These are phyloP conservation scores for Elaeagnus macrophylla DNA, from an alignment of 306 rosid genomes.

Conservation along the genomic window DNA sequence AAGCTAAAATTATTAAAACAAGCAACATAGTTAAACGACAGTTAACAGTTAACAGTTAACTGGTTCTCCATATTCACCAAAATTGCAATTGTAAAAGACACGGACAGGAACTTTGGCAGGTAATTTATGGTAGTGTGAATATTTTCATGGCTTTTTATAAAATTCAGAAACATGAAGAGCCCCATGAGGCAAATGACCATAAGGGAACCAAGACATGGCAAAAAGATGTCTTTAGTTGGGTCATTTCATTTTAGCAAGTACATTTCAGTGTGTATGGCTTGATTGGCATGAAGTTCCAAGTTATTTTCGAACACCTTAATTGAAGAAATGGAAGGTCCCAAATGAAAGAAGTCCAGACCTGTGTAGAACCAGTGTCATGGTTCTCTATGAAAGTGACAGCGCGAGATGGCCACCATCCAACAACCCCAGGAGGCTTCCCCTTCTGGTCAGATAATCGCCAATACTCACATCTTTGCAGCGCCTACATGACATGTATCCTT, in stretches of 20 bases:
- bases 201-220: no score
- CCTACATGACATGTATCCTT: no score
- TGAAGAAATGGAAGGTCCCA: not conserved
- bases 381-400: slow-evolving; percentile 81
- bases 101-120: no score
- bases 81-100: not conserved
- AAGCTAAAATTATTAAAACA: not conserved
- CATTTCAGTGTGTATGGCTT: no score
- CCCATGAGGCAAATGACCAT: no score
- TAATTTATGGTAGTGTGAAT: not conserved
- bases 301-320: not conserved
- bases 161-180: no score
- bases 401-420: slow-evolving; percentile 93
- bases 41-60: slow-evolving; percentile 1
- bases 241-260: no score
- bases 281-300: not conserved
- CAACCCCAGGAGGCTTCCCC: slow-evolving; percentile 73
- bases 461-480: slow-evolving; percentile 42
- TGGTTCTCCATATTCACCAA: not conserved
- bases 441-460: slow-evolving; percentile 76
- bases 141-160: no score
- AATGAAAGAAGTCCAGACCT: slow-evolving; percentile 30
- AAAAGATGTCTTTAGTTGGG: no score
- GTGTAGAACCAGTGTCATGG: slow-evolving; percentile 86
- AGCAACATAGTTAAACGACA: not conserved